These are phyloP conservation scores for Cryptosporidium felis DNA, from an alignment of 169 alveolate species.

Conservation along the genomic window DNA sequence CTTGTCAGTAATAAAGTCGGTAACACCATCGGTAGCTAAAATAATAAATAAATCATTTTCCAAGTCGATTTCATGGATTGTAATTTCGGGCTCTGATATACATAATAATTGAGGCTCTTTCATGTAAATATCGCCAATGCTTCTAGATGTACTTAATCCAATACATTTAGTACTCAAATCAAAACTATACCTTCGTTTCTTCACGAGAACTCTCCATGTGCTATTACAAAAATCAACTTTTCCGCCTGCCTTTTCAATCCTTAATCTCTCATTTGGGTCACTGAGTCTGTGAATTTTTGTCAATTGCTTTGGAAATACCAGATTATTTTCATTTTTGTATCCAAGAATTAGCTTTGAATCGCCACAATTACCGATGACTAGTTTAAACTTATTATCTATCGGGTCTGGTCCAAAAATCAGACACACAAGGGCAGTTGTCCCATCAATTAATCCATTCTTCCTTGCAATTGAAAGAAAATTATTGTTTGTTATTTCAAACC, in stretches of 20 bases:
- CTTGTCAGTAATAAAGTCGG: slow-evolving; percentile 47
- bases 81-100: slow-evolving; percentile 49
- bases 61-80: slow-evolving; percentile 26
- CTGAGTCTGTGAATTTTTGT: slow-evolving; percentile 36
- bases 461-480: slow-evolving; percentile 62
- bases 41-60: slow-evolving; percentile 53
- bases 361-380: slow-evolving; percentile 55
- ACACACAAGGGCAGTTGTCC: slow-evolving; percentile 61
- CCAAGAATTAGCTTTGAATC: slow-evolving; percentile 64
- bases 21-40: slow-evolving; percentile 52
- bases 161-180: slow-evolving; percentile 8
- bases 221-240: slow-evolving; percentile 43
- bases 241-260: slow-evolving; percentile 64
- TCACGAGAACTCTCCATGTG: slow-evolving; percentile 48
- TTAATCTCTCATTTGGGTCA: slow-evolving; percentile 17
- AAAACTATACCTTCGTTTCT: slow-evolving; percentile 33
- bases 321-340: not conserved
- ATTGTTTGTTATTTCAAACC: slow-evolving; percentile 61
- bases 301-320: not conserved
- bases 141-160: slow-evolving; percentile 57
- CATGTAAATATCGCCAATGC: slow-evolving; percentile 53
- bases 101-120: slow-evolving; percentile 44
- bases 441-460: slow-evolving; percentile 33
- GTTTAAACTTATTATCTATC: slow-evolving; percentile 17
- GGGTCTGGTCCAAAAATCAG: slow-evolving; percentile 66